Evolutionary conservation across 2,329 filamentous ascomycete species (phyloP).

Genomic region (Diplodia sapinea): DNA sequence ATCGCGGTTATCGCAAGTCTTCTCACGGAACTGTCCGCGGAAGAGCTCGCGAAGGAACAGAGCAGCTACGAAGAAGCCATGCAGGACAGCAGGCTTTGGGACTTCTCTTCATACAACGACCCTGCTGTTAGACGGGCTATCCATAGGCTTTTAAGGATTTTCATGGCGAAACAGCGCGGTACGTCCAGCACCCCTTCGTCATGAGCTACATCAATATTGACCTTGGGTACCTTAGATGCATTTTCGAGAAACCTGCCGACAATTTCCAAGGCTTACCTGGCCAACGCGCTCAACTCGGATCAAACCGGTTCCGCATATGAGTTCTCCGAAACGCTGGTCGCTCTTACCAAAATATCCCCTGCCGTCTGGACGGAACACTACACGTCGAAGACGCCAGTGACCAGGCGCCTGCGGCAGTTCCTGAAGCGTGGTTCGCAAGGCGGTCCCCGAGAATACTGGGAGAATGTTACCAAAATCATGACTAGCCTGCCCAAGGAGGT

Average conservation of each 20-base stretch:
- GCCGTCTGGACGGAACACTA: constrained; percentile 75
- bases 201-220: neutral
- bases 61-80: constrained; percentile 71
- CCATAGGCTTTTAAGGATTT: constrained; percentile 62
- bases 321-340: constrained; percentile 69
- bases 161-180: constrained; percentile 56
- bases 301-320: constrained; percentile 78
- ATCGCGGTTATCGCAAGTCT: constrained; percentile 62
- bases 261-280: constrained; percentile 72
- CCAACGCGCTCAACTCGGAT: constrained; percentile 72
- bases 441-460: constrained; percentile 76
- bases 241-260: constrained; percentile 54
- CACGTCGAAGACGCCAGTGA: constrained; percentile 61
- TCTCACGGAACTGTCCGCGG: constrained; percentile 50
- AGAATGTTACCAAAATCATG: constrained; percentile 67
- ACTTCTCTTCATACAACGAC: constrained; percentile 62
- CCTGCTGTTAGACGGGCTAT: constrained; percentile 62
- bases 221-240: constrained; percentile 34
- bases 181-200: constrained; percentile 20
- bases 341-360: constrained; percentile 68
- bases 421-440: constrained; percentile 84
- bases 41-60: constrained; percentile 66
- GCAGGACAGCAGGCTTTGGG: constrained; percentile 65
- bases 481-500: constrained; percentile 60
- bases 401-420: constrained; percentile 70